Base-by-base conservation (phyloP, 2,329 filamentous ascomycete species). In the Rugonectria rugulosa region DNA sequence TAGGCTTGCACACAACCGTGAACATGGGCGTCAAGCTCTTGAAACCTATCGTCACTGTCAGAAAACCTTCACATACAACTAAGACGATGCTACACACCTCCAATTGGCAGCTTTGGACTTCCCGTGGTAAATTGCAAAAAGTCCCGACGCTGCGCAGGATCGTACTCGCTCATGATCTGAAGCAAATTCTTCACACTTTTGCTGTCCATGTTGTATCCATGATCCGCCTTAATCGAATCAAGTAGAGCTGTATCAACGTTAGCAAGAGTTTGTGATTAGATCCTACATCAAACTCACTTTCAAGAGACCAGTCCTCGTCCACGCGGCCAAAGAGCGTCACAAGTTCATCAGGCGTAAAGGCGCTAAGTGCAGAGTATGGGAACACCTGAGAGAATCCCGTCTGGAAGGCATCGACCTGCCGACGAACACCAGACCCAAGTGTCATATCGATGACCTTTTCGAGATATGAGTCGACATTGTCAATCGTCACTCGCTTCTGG, bases 171-270 rank as follows among this genome's bases (percentile, higher is more conserved):
- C 95, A 99, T 98, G 9, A 89, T 89, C 68, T 97, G 92, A 15
- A 99, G 81, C 62, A 99, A 74, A 68, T 99, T 98, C 68, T 89
- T 92, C 42, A 99, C 92, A 69, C 90, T 97, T 77, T 89, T 91
- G 80, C 94, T 98, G 72, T 99, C 95, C 85, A 99, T 95, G 67
- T 98, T 99, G 79, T 91, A 99, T 8, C 95, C 95, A 71, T 99
- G 95, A 67, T 99, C 95, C 23, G 95, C 95, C 78, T 99, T 99
- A 78, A 99, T 94, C 1, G 94, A 97, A 70, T 99, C 95, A 85
- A 96, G 96, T 34, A 99, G 85, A 56, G 95, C 91, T 95, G 32
- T 57, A 37, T 41, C 23, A 11, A n/a, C 14, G 55, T 67, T 43
- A 67, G 59, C 42, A 31, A 4, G 15, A 15, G 34, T 17, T 52